phyloP scores from a whole-genome alignment of 2,329 filamentous ascomycete species.

The Cercospora zeae-maydis region DNA sequence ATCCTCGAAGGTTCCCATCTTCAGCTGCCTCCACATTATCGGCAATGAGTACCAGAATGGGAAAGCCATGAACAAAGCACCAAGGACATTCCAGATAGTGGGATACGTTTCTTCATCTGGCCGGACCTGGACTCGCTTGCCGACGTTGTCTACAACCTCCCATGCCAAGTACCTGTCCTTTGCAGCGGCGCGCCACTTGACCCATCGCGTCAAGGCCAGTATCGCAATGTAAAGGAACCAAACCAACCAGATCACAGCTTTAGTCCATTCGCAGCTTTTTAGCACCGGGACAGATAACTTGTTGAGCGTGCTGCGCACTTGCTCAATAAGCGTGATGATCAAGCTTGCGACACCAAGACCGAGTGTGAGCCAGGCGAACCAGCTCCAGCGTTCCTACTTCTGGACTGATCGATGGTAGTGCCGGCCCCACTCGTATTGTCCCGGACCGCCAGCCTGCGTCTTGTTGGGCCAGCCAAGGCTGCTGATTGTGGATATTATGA shows the following conservation, averaged over 20 bases:
- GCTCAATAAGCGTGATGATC: conserved; percentile 4
- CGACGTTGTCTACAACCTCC: background rate
- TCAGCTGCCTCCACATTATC: conserved; percentile 7
- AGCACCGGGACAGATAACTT: conserved; percentile 2
- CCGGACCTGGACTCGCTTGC: background rate
- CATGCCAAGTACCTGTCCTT: background rate
- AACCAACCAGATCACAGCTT: conserved; percentile 1
- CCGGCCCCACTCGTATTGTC: conserved; percentile 4
- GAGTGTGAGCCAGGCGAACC: conserved; percentile 6
- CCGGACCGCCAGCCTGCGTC: conserved; percentile 2
- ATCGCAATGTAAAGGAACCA: conserved; percentile 5
- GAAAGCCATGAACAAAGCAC: background rate
- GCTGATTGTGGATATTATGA: background rate
- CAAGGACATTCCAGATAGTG: background rate
- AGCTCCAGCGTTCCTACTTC: background rate
- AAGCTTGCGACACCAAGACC: background rate
- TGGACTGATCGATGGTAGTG: background rate
- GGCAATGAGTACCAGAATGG: conserved; percentile 6
- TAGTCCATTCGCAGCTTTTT: conserved; percentile 3
- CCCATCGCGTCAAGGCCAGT: background rate
- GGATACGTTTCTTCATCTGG: conserved; percentile 2
- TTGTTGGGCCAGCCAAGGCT: conserved; percentile 1
- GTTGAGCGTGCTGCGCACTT: conserved; percentile 1
- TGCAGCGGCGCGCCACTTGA: background rate
- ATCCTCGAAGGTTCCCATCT: conserved; percentile 1